These are phyloP conservation scores for Blastobotrys aristatus DNA, from an alignment of 1,139 yeast species.

Conservation along the genomic window DNA sequence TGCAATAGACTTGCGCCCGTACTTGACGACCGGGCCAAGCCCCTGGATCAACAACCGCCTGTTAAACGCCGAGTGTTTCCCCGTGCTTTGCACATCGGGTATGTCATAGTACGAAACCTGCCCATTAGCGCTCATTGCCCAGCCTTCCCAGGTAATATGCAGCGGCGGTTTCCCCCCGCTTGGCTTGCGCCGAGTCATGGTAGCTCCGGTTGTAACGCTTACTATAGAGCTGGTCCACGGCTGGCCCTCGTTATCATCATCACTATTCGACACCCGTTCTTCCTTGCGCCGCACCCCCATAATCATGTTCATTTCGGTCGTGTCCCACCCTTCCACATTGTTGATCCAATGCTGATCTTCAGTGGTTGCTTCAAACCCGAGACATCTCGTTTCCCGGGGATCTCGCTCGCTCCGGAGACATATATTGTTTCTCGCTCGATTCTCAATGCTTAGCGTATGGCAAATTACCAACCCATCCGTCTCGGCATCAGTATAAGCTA, in stretches of 20 bases:
- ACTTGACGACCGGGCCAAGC: conserved; percentile 53
- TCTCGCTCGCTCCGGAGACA: conserved; percentile 90
- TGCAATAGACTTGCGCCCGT: conserved; percentile 73
- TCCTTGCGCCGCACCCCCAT: conserved; percentile 52
- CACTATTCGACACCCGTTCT: not conserved
- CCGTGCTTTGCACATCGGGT: conserved; percentile 36
- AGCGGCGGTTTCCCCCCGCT: conserved; percentile 20
- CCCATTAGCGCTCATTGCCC: conserved; percentile 67
- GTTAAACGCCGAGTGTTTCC: conserved; percentile 12
- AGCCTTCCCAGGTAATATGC: conserved; percentile 63
- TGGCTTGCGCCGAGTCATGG: not conserved
- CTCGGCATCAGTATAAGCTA: conserved; percentile 62
- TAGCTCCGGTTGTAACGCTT: not conserved
- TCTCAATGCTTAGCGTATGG: conserved; percentile 69
- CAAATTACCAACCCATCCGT: conserved; percentile 51
- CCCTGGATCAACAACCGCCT: conserved; percentile 42
- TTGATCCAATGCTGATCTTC: conserved; percentile 68
- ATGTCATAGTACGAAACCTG: conserved; percentile 54
- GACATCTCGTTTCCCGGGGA: conserved; percentile 82
- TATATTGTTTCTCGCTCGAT: conserved; percentile 70
- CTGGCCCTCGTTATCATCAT: not conserved
- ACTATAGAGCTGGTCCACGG: not conserved
- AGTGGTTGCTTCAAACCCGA: conserved; percentile 70
- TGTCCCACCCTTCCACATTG: conserved; percentile 68
- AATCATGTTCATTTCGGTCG: conserved; percentile 69